Evolutionary conservation across 192 early-diverging fungal genomes (phyloP), one percentile per base, ranked within the genome.

Genomic region (Lunasporangiospora selenospora): DNA sequence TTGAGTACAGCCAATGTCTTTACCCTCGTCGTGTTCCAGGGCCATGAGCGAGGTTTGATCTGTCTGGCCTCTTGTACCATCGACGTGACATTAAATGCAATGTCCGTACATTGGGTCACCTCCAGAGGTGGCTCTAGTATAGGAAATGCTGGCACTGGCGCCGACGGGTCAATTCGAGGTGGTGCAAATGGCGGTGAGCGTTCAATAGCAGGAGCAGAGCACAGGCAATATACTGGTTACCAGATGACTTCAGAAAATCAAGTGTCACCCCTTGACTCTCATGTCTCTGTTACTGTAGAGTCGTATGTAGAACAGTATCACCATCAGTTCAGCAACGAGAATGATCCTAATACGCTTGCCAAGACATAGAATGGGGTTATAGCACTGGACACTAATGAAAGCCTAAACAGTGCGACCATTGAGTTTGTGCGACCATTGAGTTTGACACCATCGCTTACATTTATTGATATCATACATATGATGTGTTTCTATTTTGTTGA

Each of bases 81-180:
- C 16, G 81, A 82, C 56, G 81, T 82, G 23, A 80, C 78, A 0
- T 48, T 82, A n/a, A 82, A 80, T 34, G 65, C 76, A 15, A 55
- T 58, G 8, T 66, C 65, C 4, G 54, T 82, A n/a, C 78, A 80
- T 44, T 82, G 81, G 81, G 81, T 80, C 16, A 80, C 73, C 11
- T 61, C 58, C 8, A 57, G 66, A 24, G 65, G 65, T 30, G 24
- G 49, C 32, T 44, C n/a, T n/a, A n/a, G n/a, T n/a, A 53, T 6
- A 37, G 58, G 44, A 11, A 16, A 7, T 33, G 42, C 16, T 8
- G 26, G 36, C 13, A 38, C 18, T 13, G 21, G 19, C 30, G 8
- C 9, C 38, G 43, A 37, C 31, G 39, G n/a, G 37, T 16, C 26
- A 13, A 4, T 50, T n/a, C n/a, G n/a, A n/a, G n/a, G n/a, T n/a